Base-by-base conservation (phyloP, 345 rosid species). In the Mangifera indica region DNA sequence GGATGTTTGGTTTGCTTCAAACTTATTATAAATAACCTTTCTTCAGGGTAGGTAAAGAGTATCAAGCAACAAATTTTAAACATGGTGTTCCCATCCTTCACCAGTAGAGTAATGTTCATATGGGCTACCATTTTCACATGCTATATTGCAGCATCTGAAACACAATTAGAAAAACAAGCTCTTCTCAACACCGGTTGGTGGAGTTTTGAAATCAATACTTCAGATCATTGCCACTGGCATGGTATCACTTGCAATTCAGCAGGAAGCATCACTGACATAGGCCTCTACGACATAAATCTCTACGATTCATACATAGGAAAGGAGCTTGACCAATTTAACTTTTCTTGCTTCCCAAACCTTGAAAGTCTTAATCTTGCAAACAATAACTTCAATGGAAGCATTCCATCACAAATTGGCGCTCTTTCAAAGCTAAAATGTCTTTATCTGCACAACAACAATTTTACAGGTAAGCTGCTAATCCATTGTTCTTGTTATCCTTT, bases 311-410 rank as follows among this genome's bases (percentile, higher is more conserved):
- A 55, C 40, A 17, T 72, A 0, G 17, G 14, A 59, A 20, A n/a
- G 9, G 63, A 59, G 63, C 42, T 59, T 26, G 17, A 2, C 20
- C 20, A 0, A 10, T 14, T 59, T 3, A 59, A 26, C 63, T 59
- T 26, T n/a, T 59, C 63, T 29, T 59, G 63, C 20, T 59, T 29
- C 29, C 63, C 76, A 44, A 48, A 52, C 24, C 42, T 48, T 0
- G 15, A 32, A 3, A 1, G 0, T 14, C 42, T 59, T 21, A 15
- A 3, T 59, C 1, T 59, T 1, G 9, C 0, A 0, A 0, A 0
- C 2, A 26, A 26, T 13, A 7, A 14, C 1, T 37, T 59, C n/a
- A 26, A 8, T 2, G 3, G 10, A 49, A 66, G 26, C 44, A 3
- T 7, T 6, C 61, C 12, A 2, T 3, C 21, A 56, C 51, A 40